Evolutionary conservation across 2,329 filamentous ascomycete genomes (phyloP).

Genomic region (Alternaria sp.): DNA sequence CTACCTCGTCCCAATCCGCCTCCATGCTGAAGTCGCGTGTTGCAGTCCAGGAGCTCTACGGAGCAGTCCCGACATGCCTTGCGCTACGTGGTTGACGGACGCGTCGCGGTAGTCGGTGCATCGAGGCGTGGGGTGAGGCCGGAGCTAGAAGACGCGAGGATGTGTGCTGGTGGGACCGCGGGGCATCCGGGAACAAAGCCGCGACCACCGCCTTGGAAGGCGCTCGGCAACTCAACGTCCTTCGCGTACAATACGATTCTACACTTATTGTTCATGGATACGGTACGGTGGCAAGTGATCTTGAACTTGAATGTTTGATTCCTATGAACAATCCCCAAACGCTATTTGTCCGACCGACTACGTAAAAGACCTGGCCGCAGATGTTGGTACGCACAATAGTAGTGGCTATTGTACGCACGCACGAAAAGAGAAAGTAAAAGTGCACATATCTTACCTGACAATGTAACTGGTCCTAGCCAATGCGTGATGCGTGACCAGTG

Average conservation of each 20-base stretch:
- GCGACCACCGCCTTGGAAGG: background rate
- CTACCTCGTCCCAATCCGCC: conserved; percentile 59
- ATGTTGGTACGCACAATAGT: background rate
- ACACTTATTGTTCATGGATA: background rate
- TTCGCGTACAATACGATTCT: background rate
- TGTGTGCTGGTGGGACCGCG: conserved; percentile 14
- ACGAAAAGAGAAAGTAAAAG: background rate
- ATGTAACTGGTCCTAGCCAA: background rate
- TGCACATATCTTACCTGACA: conserved; percentile 11
- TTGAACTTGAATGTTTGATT: background rate
- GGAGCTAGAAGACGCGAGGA: conserved; percentile 31
- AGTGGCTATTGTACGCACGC: background rate
- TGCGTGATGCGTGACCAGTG: background rate
- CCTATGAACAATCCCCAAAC: background rate
- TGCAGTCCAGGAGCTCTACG: conserved; percentile 23
- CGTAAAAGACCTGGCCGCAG: background rate
- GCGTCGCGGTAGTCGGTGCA: conserved; percentile 21
- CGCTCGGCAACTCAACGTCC: background rate
- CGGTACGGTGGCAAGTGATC: background rate
- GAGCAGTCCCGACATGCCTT: conserved; percentile 37
- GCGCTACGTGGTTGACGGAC: conserved; percentile 20
- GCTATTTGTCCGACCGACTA: background rate
- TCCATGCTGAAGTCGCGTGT: conserved; percentile 52
- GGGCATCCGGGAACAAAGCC: conserved; percentile 9
- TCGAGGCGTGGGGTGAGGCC: conserved; percentile 25